Conservation (phyloP, 345 rosid genomes). For the Eucalyptus decipiens region DNA sequence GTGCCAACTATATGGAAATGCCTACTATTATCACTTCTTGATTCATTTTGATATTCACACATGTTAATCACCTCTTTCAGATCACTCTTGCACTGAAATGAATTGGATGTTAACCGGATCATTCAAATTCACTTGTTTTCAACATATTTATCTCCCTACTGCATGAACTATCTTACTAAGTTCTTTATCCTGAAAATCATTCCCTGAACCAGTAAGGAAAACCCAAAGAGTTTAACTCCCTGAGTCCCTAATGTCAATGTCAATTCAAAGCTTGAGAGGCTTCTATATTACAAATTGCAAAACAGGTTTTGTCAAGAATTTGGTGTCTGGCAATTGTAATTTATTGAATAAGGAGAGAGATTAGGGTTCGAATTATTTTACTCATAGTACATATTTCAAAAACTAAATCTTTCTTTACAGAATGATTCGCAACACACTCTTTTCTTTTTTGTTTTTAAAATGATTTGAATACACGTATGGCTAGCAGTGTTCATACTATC, state of each 20-base stretch:
- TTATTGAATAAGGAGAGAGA: neutral
- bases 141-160: neutral
- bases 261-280: neutral
- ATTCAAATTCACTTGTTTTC: neutral
- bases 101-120: neutral
- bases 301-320: neutral
- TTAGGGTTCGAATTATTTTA: neutral
- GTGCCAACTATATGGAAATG: slow-evolving; percentile 95
- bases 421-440: neutral
- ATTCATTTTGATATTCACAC: neutral
- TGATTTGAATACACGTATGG: neutral
- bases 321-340: neutral
- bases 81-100: neutral
- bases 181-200: neutral
- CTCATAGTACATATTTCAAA: neutral
- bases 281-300: neutral
- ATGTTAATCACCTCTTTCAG: neutral
- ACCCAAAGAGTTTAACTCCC: neutral
- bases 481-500: neutral
- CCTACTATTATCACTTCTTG: slow-evolving; percentile 43
- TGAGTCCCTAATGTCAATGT: neutral
- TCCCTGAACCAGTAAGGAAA: neutral
- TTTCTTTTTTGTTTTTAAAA: neutral
- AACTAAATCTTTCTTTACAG: neutral
- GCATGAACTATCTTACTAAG: neutral